Evolutionary conservation across 257 asterid species (phyloP), one percentile per base, ranked within the genome.

Genomic region (Nemophila menziesii): DNA sequence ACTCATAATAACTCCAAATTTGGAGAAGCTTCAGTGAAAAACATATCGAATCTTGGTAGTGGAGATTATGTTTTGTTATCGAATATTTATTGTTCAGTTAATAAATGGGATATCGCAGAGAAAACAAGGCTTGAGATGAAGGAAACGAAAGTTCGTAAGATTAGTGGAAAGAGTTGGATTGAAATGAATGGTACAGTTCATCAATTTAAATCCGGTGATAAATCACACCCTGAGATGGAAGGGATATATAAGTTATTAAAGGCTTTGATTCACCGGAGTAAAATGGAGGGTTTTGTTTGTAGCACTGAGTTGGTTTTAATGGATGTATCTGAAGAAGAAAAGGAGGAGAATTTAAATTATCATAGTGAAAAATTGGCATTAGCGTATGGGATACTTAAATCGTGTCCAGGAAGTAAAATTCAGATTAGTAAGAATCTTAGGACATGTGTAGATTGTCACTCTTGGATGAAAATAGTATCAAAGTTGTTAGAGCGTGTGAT

Each of bases 281-380:
- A 60, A 66, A 67, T 51, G 69, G 77, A 67, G 67, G 96, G 96
- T 22, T 73, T 73, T 64, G 34, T 54, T 24, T 54, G 71, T 11
- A 60, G 26, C 9, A 48, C 57, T 0, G 83, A 78, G 21, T 46
- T 75, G 47, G 96, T 85, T 52, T 66, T 81, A 72, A 81, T 85
- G 89, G 93, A 85, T 58, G 65, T 81, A 51, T 71, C 86, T 2
- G 89, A 81, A 55, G 93, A 81, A 64, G 93, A 85, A 63, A 85
- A 78, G 71, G 93, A 67, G 64, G 87, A 75, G 48, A 78, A 75
- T 48, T 67, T 85, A 70, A 63, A 51, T 38, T 65, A 61, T 60
- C 96, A 85, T 43, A 85, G 93, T 22, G 93, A 85, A 52, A 83
- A 76, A 49, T 58, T 85, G 71, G 85, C 93, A 19, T 40, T 85